A percentile compares a stretch with the other conserved stretches of the same genome.
phyloP scores from a whole-genome alignment of 257 asterid genomes.

The Hygrophila difformis region DNA sequence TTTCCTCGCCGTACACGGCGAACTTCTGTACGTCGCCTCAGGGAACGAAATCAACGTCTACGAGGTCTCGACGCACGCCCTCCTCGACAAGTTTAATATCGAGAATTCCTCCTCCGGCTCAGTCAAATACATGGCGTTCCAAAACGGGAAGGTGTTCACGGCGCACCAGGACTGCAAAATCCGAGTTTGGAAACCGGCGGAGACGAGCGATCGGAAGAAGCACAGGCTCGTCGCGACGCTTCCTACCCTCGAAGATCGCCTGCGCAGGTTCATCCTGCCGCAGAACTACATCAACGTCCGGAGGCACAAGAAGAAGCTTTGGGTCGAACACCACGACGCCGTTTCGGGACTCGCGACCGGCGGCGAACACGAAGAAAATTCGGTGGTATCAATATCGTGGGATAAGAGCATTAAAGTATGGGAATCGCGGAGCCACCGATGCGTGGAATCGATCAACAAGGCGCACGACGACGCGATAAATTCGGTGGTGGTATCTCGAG shows the following conservation, averaged over 20 bases:
- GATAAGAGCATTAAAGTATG: conserved; percentile 64
- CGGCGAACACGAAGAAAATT: no score
- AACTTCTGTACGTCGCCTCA: conserved; percentile 66
- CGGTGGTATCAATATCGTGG: conserved; percentile 59
- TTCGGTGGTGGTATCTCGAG: conserved; percentile 39
- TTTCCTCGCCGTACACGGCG: conserved; percentile 41
- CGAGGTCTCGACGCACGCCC: conserved; percentile 22
- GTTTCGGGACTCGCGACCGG: conserved; percentile 43
- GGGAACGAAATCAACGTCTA: conserved; percentile 47
- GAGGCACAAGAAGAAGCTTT: conserved; percentile 53
- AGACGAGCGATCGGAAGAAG: conserved; percentile 17
- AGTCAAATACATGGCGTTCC: conserved; percentile 50
- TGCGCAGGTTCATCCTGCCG: conserved; percentile 38
- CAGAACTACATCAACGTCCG: conserved; percentile 47
- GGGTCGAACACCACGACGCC: conserved; percentile 76
- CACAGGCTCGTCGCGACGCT: conserved; percentile 52
- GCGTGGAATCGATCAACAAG: conserved; percentile 45
- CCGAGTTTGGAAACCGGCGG: conserved; percentile 61
- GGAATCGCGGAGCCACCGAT: conserved; percentile 24
- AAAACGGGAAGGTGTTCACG: conserved; percentile 41
- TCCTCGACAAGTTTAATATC: conserved; percentile 32
- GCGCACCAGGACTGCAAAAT: conserved; percentile 83
- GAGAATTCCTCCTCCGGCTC: conserved; percentile 33
- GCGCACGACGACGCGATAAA: conserved; percentile 93
- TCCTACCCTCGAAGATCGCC: conserved; percentile 53